Evolutionary conservation across 768 basidiomycete species (phyloP).

Genomic region (Trametes gibbosa): DNA sequence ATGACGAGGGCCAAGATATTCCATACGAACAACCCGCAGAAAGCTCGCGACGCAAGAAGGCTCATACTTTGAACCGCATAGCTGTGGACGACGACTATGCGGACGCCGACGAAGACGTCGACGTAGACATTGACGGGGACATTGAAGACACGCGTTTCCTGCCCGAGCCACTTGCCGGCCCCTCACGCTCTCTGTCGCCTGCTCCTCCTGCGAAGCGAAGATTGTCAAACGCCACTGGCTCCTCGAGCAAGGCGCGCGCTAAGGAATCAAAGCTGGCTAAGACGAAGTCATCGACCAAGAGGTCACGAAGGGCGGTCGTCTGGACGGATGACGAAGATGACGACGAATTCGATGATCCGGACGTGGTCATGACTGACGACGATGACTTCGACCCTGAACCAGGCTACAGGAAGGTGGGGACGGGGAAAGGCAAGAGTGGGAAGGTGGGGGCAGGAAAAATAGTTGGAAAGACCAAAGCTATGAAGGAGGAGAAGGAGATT

Average conservation of each 20-base stretch:
- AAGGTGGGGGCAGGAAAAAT: conserved; percentile 29
- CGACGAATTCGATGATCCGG: conserved; percentile 29
- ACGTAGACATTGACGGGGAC: conserved; percentile 26
- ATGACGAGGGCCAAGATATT: conserved; percentile 25
- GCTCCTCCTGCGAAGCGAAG: neutral
- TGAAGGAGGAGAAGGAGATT: conserved; percentile 36
- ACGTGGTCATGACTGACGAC: conserved; percentile 20
- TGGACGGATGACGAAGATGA: conserved; percentile 24
- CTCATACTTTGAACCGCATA: conserved; percentile 19
- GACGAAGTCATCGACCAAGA: conserved; percentile 11
- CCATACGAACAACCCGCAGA: conserved; percentile 16
- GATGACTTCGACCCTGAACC: conserved; percentile 25
- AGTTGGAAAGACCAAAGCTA: conserved; percentile 21
- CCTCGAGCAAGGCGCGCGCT: conserved; percentile 4
- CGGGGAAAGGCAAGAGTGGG: conserved; percentile 26
- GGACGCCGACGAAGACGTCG: conserved; percentile 25
- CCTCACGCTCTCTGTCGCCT: conserved; percentile 5
- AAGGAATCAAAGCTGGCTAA: conserved; percentile 7
- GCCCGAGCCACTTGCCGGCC: conserved; percentile 7
- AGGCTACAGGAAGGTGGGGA: conserved; percentile 21
- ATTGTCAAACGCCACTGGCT: neutral
- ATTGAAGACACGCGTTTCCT: conserved; percentile 27
- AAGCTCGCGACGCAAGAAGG: conserved; percentile 18
- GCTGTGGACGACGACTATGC: conserved; percentile 32
- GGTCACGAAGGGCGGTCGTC: conserved; percentile 12